Evolutionary conservation across 2,329 filamentous ascomycete species (phyloP), one percentile per base, ranked within the genome.

Genomic region (Paecilomyces variotii): DNA sequence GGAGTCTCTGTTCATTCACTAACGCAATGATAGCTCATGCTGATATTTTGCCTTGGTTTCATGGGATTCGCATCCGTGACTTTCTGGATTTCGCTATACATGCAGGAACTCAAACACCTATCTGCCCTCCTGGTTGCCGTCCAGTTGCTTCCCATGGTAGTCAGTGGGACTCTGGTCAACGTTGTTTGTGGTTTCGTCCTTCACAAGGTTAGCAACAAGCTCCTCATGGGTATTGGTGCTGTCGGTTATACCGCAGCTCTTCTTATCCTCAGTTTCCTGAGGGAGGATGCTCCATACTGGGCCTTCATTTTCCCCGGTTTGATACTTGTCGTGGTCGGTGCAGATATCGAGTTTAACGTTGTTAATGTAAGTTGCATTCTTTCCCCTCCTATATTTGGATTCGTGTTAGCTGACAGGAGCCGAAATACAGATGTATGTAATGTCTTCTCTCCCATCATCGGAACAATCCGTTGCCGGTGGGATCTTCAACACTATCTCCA

Each of bases 271-370:
- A 80, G 83, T 0, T 78, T 87, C 54, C 83, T 87, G 65, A 72
- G 76, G 45, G 68, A 78, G 1, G 76, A 81, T 9, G 80, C 79
- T 57, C 79, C 76, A 19, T 89, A 89, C 68, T 89, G 86, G 86
- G 80, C 80, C 0, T 84, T 87, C 60, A 78, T 82, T 4, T 89
- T 89, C 67, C 84, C 86, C 0, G 80, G 80, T 0, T 71, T 88
- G 45, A 71, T 85, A 14, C 70, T 89, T 27, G 80, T 81, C 25
- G 86, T 88, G 1, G 74, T 87, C 3, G 87, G 87, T 0, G 85
- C 85, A 0, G 87, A 89, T 66, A 81, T 89, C 34, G 82, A 88
- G 59, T 89, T 88, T 70, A 87, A 88, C 60, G 86, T 89, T 25
- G 82, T 83, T 2, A 89, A 89, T 64, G 82, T 85, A 68, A 64